A percentile compares a stretch with the other conserved stretches of the same genome.
These are phyloP conservation scores for Coemansia sp. DNA, from an alignment of 192 early-diverging fungal genomes.

Conservation along the genomic window DNA sequence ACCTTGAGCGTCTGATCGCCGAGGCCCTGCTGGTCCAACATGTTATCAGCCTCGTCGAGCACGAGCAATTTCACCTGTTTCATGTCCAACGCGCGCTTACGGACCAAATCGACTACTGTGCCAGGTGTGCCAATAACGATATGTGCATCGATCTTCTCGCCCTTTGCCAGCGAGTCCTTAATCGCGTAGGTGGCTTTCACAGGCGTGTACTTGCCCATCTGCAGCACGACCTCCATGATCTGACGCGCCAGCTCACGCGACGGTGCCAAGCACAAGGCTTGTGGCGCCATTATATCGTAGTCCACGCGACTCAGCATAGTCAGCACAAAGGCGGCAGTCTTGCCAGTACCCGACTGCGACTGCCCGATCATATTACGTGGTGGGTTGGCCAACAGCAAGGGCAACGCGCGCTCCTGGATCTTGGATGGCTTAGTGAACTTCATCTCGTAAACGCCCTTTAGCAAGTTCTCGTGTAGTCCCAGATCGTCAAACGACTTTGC, in stretches of 20 bases:
- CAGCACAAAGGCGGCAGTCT: conserved; percentile 95
- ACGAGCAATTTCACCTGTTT: conserved; percentile 79
- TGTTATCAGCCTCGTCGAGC: conserved; percentile 98
- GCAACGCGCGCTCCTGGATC: conserved; percentile 94
- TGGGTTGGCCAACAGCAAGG: conserved; percentile 83
- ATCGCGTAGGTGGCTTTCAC: conserved; percentile 78
- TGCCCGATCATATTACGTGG: conserved; percentile 97
- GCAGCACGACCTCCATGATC: conserved; percentile 86
- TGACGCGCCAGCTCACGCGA: conserved; percentile 94
- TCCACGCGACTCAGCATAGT: conserved; percentile 91
- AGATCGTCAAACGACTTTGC: conserved; percentile 79
- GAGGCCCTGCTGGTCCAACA: conserved; percentile 85
- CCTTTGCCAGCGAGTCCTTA: conserved; percentile 65
- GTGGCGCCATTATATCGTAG: conserved; percentile 63
- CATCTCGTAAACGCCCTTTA: conserved; percentile 95
- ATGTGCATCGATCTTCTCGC: conserved; percentile 71
- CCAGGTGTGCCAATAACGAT: conserved; percentile 96
- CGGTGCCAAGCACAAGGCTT: conserved; percentile 91
- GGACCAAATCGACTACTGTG: conserved; percentile 78
- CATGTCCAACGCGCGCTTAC: conserved; percentile 64
- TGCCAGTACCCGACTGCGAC: conserved; percentile 97
- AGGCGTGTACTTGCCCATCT: conserved; percentile 91
- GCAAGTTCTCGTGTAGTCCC: conserved; percentile 73
- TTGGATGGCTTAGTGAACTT: conserved; percentile 92
- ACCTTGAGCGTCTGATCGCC: conserved; percentile 87